These are phyloP conservation scores for Sutorius eximius DNA, from an alignment of 1,284 basidiomycete genomes.

Conservation along the genomic window DNA sequence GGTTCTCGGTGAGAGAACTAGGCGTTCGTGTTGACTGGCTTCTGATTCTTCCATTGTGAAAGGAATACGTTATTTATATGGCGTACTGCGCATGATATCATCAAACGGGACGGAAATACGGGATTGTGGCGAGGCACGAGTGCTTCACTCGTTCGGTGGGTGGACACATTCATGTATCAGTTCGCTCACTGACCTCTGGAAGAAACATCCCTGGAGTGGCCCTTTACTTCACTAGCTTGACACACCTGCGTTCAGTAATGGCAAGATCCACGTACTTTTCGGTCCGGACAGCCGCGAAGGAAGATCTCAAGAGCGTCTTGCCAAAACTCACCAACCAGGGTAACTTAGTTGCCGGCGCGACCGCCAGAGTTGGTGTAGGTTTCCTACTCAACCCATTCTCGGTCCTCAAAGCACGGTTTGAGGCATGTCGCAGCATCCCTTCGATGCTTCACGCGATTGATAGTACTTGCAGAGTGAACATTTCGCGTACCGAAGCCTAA, in stretches of 20 bases:
- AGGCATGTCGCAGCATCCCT: slow-evolving; percentile 53
- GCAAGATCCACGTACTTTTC: slow-evolving; percentile 66
- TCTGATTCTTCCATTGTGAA: not conserved
- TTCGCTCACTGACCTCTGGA: slow-evolving; percentile 2
- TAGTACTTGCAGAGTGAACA: slow-evolving; percentile 64
- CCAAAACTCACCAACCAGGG: slow-evolving; percentile 79
- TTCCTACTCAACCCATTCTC: slow-evolving; percentile 92
- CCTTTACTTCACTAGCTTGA: slow-evolving; percentile 86
- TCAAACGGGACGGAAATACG: slow-evolving; percentile 57
- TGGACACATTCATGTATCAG: not conserved
- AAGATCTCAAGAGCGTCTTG: slow-evolving; percentile 54
- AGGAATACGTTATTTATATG: slow-evolving; percentile 46
- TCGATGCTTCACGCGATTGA: not conserved
- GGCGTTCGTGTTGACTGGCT: not conserved
- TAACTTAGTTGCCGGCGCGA: slow-evolving; percentile 88
- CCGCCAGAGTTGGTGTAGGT: slow-evolving; percentile 83
- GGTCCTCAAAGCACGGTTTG: slow-evolving; percentile 92
- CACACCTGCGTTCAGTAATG: slow-evolving; percentile 72
- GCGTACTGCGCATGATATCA: slow-evolving; percentile 56
- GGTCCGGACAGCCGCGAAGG: slow-evolving; percentile 27
- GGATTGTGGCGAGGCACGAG: slow-evolving; percentile 88
- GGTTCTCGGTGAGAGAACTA: slow-evolving; percentile 36
- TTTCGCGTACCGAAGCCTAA: slow-evolving; percentile 71
- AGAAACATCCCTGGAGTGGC: slow-evolving; percentile 95
- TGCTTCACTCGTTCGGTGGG: slow-evolving; percentile 75